A percentile compares a stretch with the other conserved stretches of the same genome.
phyloP scores from a whole-genome alignment of 2,329 filamentous ascomycete species.

The Alternaria sp. region DNA sequence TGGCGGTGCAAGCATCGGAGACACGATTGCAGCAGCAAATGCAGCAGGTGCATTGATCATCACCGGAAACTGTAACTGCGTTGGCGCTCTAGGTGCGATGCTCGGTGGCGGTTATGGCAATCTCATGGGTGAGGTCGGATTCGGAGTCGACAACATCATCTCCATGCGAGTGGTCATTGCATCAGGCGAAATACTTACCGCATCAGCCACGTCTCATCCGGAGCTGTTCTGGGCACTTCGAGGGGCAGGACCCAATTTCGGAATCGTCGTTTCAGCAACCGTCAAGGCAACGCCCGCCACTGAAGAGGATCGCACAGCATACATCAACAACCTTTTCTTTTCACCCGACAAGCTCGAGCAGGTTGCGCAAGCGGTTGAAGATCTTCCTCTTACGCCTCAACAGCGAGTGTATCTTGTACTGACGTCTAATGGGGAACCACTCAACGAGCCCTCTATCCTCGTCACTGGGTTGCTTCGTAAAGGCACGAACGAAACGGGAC shows the following conservation, averaged over 20 bases:
- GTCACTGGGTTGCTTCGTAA: conserved; percentile 44
- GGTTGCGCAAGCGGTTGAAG: conserved; percentile 47
- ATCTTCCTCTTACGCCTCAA: conserved; percentile 44
- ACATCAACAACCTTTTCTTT: conserved; percentile 33
- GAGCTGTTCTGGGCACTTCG: conserved; percentile 49
- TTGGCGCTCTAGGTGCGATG: conserved; percentile 36
- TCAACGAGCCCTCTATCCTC: conserved; percentile 28
- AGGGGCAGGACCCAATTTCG: conserved; percentile 46
- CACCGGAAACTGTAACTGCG: conserved; percentile 43
- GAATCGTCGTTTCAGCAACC: conserved; percentile 46
- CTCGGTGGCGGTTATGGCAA: conserved; percentile 64
- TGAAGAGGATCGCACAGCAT: conserved; percentile 30
- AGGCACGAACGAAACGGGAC: conserved; percentile 41
- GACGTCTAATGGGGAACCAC: conserved; percentile 28
- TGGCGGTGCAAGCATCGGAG: conserved; percentile 47
- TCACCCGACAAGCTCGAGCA: conserved; percentile 36
- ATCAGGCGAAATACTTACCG: conserved; percentile 38
- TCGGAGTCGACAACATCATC: conserved; percentile 59
- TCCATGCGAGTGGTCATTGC: conserved; percentile 36
- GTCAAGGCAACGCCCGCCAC: conserved; percentile 46
- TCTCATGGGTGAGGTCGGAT: conserved; percentile 60
- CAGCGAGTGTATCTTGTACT: conserved; percentile 48
- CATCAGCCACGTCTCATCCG: conserved; percentile 25
- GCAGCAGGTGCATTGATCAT: conserved; percentile 39
- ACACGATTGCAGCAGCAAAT: conserved; percentile 46